Evolutionary conservation across 495 filamentous ascomycete species (phyloP), one percentile per base, ranked within the genome.

Genomic region (Mytilinidion resinicola): DNA sequence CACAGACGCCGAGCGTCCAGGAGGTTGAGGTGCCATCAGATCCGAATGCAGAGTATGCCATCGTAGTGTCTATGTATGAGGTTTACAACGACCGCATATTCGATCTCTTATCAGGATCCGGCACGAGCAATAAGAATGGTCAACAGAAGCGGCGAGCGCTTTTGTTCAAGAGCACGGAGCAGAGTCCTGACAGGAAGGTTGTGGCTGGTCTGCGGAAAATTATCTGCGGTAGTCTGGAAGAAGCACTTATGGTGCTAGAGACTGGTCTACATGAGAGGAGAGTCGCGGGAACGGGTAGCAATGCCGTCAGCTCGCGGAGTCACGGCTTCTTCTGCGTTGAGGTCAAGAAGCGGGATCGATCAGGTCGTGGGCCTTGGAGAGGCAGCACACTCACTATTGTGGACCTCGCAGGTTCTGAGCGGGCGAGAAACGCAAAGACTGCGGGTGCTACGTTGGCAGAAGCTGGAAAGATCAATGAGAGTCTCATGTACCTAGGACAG

Each of bases 41-140:
- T 54, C 74, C 79, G 0, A 82, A 81, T 20, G 80, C 88, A 55
- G 90, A 96, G 60, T 96, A 96, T 66, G 85, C 90, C 4, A 83
- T 98, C 56, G 69, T 98, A 8, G 78, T 97, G 1, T 95, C 89
- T 15, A 98, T 97, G 93, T 98, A 96, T 72, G 95, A 98, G 72
- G 93, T 98, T 15, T 96, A 98, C 75, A 97, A 97, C 70, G 93
- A 98, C 71, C 85, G 92, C 11, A 96, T 98, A 52, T 98, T 93
- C 65, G 93, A 98, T 67, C 83, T 98, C 3, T 74, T 98, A 1
- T 85, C 87, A 0, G 77, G 80, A 0, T 76, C 21, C 70, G 67
- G 39, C 63, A 75, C 46, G 64, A 72, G 39, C 68, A 77, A 15
- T 30, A 69, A 66, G 42, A 50, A 56, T 55, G 72, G 72, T 49